These are phyloP conservation scores for Phytophthora syringae DNA, from an alignment of 352 stramenopile genomes.

Conservation along the genomic window DNA sequence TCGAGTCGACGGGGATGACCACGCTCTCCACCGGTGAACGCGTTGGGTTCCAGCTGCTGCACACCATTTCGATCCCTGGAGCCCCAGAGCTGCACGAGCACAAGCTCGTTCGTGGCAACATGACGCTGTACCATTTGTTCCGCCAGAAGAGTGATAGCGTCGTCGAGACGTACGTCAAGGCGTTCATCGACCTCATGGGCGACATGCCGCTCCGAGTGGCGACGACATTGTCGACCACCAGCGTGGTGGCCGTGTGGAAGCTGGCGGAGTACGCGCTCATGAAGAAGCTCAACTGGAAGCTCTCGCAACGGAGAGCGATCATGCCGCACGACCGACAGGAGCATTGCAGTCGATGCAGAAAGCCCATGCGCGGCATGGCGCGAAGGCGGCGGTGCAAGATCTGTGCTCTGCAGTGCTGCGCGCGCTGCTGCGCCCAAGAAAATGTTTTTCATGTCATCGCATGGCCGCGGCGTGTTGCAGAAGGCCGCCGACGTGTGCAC, in stretches of 20 bases:
- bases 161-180: constrained; percentile 51
- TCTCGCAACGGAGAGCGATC: constrained; percentile 24
- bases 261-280: constrained; percentile 37
- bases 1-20: constrained; percentile 59
- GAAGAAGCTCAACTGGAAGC: constrained; percentile 43
- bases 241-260: constrained; percentile 44
- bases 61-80: constrained; percentile 35
- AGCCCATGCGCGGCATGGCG: constrained; percentile 25
- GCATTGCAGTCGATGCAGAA: constrained; percentile 29
- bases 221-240: constrained; percentile 35
- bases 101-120: constrained; percentile 57
- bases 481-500: constrained; percentile 34
- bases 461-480: constrained; percentile 26
- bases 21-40: constrained; percentile 44
- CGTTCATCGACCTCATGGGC: constrained; percentile 44
- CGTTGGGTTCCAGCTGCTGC: constrained; percentile 48
- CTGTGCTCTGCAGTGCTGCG: constrained; percentile 30
- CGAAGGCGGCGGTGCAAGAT: constrained; percentile 39
- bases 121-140: constrained; percentile 61
- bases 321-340: constrained; percentile 1
- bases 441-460: constrained; percentile 33
- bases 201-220: constrained; percentile 42
- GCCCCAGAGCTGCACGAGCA: constrained; percentile 40
- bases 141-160: constrained; percentile 42
- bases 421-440: constrained; percentile 43